Evolutionary conservation across 176 grass and related monocot genomes (phyloP), one percentile per base, ranked within the genome.

Genomic region (Aegilops speltoides): DNA sequence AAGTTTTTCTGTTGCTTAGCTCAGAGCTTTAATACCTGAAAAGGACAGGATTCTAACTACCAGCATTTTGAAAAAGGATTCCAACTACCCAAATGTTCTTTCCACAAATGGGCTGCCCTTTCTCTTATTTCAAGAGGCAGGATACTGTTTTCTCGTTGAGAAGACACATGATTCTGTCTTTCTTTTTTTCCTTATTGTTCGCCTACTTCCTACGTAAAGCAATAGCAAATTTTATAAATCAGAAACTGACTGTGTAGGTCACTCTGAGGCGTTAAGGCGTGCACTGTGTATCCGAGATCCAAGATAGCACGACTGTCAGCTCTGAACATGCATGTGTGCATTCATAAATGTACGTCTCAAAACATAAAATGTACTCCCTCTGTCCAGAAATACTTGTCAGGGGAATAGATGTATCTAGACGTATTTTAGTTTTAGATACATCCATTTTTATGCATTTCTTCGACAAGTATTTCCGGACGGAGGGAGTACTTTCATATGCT

Each of bases 11-110:
- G 28, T 17, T 77, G 76, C 24, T 62, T 78, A 71, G 73, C 24
- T 78, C 64, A 79, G 16, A 61, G 40, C 64, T 79, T 86, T 69
- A 79, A 71, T 70, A 45, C 34, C 64, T 45, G 75, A 79, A 70
- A 68, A 70, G 28, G 65, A 79, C 48, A 61, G 16, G 50, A 71
- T 20, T 40, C 48, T 61, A 86, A 68, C 65, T 19, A 68, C 29
- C 29, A 68, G 6, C 7, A 68, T 68, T 68, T 68, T 68, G 2
- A 34, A 20, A 68, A 68, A 34, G 29, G 65, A 32, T 68, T 68
- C 65, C 16, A 68, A 86, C 84, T 22, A 79, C 84, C 84, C 19
- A 72, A 73, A 16, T 22, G 26, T 28, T 73, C 45, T 70, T 80
- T 34, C 54, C 57, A 80, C 3, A 64, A 43, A 48, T 23, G 75